Base-by-base conservation (phyloP, 1,139 yeast genomes). In the Entelexis paramagnoliae region DNA sequence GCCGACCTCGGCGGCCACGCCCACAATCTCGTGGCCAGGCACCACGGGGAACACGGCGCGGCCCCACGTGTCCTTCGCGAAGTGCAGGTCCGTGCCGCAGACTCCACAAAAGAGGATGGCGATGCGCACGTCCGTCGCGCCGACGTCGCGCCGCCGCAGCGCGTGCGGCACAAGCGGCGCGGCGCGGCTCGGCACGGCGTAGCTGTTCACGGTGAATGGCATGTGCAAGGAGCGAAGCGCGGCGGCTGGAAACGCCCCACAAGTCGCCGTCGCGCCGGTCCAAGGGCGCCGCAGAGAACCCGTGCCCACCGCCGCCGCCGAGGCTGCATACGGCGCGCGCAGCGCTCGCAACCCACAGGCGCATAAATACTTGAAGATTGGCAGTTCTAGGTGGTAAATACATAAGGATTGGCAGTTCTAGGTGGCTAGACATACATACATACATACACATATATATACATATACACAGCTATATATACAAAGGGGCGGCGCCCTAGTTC, bases 21-120 rank as follows among this genome's bases (percentile, higher is more conserved):
- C 93, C 36, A 89, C 87, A 70, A 89, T 91, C 69, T 83, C 93
- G 73, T 83, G 93, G 63, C 93, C 93, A 57, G 87, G 88, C 48
- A 82, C 85, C 59, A 81, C 70, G 57, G 80, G 75, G 68, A 80
- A 81, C 58, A 79, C 75, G 51, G 70, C 71, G 60, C 79, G 66
- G 53, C 84, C 83, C 83, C 84, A 80, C 67, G 80, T 85, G 60
- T 83, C 83, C 65, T 79, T 75, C 81, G 81, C 79, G 57, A 82
- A 81, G 67, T 80, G 85, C 64, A 80, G 56, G 50, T 68, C 72
- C 4, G 71, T 63, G 56, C 66, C 71, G 59, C 72, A 68, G 13
- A 68, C 66, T 2, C 72, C 72, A 16, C 68, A 57, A 46, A 60
- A 64, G 43, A 75, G 74, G 66, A 80, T 77, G 61, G 79, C 75